A percentile compares a stretch with the other conserved stretches of the same genome.
phyloP scores from a whole-genome alignment of 78 protist species.

The Planoprotostelium fungivorum region DNA sequence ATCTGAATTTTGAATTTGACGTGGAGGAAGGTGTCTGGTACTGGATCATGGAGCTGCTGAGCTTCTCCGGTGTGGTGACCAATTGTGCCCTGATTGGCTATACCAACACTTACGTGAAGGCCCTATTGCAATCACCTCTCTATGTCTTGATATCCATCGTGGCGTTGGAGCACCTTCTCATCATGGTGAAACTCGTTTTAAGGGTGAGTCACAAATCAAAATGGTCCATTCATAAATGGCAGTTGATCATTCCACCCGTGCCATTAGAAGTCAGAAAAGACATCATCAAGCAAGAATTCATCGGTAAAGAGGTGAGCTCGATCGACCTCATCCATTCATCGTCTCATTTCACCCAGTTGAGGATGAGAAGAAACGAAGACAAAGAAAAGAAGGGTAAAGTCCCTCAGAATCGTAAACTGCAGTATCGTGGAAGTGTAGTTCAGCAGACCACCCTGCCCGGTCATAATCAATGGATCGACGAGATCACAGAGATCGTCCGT shows the following conservation, averaged over 20 bases:
- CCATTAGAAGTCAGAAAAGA: not conserved
- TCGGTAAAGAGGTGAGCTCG: not conserved
- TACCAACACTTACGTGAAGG: not conserved
- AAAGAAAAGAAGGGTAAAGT: no score
- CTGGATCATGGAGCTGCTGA: not conserved
- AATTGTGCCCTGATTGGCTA: not conserved
- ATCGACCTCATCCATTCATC: no score
- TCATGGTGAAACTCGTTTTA: not conserved
- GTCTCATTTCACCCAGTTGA: no score
- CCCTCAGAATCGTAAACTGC: no score
- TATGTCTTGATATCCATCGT: not conserved
- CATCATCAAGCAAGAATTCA: not conserved
- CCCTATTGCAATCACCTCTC: not conserved
- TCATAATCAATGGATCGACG: no score
- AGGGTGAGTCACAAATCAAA: not conserved
- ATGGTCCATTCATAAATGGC: not conserved
- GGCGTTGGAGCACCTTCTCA: not conserved
- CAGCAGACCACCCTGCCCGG: no score
- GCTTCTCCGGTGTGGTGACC: not conserved
- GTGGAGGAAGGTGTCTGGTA: not conserved
- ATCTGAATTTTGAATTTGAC: no score
- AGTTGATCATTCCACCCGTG: not conserved
- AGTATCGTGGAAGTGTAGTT: no score
- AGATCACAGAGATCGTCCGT: no score
- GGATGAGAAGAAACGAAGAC: no score